Evolutionary conservation across 768 basidiomycete genomes (phyloP).

Genomic region (Tephrocybe sp.): DNA sequence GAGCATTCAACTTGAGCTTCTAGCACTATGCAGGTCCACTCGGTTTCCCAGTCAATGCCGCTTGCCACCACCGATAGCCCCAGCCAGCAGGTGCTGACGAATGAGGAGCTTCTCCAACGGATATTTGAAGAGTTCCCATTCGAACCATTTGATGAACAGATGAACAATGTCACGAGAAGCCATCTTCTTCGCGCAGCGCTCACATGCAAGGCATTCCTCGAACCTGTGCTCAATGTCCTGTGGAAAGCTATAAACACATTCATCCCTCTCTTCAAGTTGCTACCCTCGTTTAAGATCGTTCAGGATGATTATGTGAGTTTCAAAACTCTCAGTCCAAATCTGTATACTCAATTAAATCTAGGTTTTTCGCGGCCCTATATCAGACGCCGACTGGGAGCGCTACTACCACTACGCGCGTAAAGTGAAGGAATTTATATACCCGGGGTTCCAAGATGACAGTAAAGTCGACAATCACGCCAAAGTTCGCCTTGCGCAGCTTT

Average conservation of each 20-base stretch:
- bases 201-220: conserved; percentile 9
- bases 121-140: conserved; percentile 1
- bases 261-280: conserved; percentile 7
- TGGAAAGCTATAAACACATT: conserved; percentile 5
- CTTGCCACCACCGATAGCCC: too few relatives aligned
- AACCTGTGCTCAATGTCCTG: conserved; percentile 9
- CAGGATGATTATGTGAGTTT: conserved; percentile 8
- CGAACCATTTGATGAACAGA: neutral
- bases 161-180: neutral
- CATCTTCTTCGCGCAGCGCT: conserved; percentile 4
- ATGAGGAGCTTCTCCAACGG: neutral
- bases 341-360: neutral
- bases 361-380: conserved; percentile 4
- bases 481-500: conserved; percentile 3
- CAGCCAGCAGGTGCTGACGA: neutral
- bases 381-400: neutral
- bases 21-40: too few relatives aligned
- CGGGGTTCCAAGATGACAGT: neutral
- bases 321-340: neutral
- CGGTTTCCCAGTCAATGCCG: too few relatives aligned
- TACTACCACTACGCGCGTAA: conserved; percentile 2
- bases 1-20: too few relatives aligned
- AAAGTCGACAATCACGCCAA: neutral
- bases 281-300: conserved; percentile 3
- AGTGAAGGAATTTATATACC: conserved; percentile 4